Evolutionary conservation across 2,329 filamentous ascomycete species (phyloP), one percentile per base, ranked within the genome.

Genomic region (Talaromyces sp.): DNA sequence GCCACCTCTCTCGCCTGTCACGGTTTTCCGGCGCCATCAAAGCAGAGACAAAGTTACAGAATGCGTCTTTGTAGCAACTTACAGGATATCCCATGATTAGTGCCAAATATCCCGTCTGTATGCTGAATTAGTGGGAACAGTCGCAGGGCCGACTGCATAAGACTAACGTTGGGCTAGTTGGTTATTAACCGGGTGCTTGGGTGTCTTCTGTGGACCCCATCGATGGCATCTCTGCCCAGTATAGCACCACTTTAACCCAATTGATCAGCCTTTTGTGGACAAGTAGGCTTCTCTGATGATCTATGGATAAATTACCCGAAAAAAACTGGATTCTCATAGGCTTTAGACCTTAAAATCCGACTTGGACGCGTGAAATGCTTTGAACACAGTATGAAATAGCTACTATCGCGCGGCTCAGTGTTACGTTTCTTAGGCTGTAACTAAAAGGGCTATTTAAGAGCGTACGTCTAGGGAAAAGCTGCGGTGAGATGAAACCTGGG

Each of bases 241-340:
- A 47, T 25, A 47, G 44, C 44, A 47, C 44, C 11, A 9, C 3
- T 47, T 47, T 11, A 22, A 13, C 44, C 5, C 4, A 47, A 9
- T 47, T 47, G 44, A 47, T 47, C 44, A 25, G 44, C 19, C 4
- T 33, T 53, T 44, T 47, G n/a, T 39, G 19, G 39, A 55, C 56
- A 49, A 55, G 49, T 61, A 36, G n/a, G 13, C 32, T 17, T 51
- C 28, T 22, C 10, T 8, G 15, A n/a, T 22, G 11, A 9, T 52
- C 19, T 28, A 55, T 28, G 60, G 60, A 47, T 25, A 33, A 30
- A 36, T 55, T 62, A 22, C 13, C 60, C 60, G 56, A 33, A 15
- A 3, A 53, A 22, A 11, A 10, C 8, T 39, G 36, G n/a, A 22
- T 13, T 55, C 44, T 61, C 11, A 61, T 61, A 61, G 59, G 59